Evolutionary conservation across 2,329 filamentous ascomycete genomes (phyloP), one percentile per base, ranked within the genome.

Genomic region (Phyllosticta citrichinensis): DNA sequence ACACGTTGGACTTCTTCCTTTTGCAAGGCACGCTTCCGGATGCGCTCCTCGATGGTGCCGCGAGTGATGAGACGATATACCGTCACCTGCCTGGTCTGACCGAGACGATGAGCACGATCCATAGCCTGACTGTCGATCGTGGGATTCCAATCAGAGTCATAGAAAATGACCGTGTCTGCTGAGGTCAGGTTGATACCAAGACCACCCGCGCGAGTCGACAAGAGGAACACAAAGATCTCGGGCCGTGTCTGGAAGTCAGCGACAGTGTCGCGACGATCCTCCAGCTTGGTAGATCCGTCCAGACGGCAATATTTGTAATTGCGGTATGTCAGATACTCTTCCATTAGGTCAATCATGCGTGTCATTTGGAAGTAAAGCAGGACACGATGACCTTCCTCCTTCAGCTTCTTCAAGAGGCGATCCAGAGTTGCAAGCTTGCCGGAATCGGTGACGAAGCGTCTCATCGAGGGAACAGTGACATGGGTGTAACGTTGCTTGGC

Each of bases 331-430:
- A 99, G 81, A 68, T 97, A 99, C 76, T 99, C 94, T 74, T 99
- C 94, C 89, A 97, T 97, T 63, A 99, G 80, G 73, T 99, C 93
- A 71, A 99, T 97, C 94, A 99, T 99, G 71, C 90, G 89, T 3
- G 94, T 99, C 94, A 99, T 99, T 80, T 99, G 94, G 89, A 99
- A 99, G 81, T 99, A 99, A 20, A 99, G 80, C 59, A 99, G 80
- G 22, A 99, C 94, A 70, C 94, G 91, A 68, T 99, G 94, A 40
- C 89, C 89, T 64, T 88, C 89, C 64, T 91, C 88, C 81, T 97
- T 99, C 69, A 99, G 86, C 73, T 91, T 83, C 72, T 89, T 89
- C 14, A 99, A 82, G 19, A 99, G 80, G 66, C 89, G 81, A 72
- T 99, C 94, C 57, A 99, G 80, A 71, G 91, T 91, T 55, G 91